phyloP scores from a whole-genome alignment of 345 rosid species.

The Cochlearia excelsa region DNA sequence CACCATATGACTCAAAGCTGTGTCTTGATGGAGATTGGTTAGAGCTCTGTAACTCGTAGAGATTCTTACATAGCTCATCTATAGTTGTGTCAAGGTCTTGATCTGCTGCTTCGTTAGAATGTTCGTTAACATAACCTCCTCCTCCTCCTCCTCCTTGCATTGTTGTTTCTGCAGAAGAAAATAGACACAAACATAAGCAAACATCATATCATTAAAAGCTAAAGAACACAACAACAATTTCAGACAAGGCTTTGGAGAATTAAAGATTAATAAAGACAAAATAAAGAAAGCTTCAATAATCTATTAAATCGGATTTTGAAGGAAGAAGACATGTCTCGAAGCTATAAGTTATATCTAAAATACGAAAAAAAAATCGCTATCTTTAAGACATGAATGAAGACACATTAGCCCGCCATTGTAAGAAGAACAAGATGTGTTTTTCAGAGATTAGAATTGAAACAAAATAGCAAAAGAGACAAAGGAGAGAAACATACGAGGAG shows the following conservation, averaged over 20 bases:
- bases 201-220: conserved; percentile 16
- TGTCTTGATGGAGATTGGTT: conserved; percentile 75
- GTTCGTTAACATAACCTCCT: conserved; percentile 16
- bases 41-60: conserved; percentile 85
- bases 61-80: conserved; percentile 79
- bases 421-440: conserved; percentile 3
- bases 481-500: conserved; percentile 8
- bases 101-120: conserved; percentile 8
- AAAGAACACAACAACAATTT: conserved; percentile 3
- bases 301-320: neutral
- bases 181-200: neutral
- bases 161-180: conserved; percentile 5
- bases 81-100: conserved; percentile 49
- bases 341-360: neutral
- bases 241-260: neutral
- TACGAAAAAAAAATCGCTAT: neutral
- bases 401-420: conserved; percentile 13
- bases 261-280: neutral
- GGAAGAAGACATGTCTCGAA: neutral
- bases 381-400: conserved; percentile 2
- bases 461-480: neutral
- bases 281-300: neutral
- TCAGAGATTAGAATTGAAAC: conserved; percentile 1
- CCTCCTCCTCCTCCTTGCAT: neutral
- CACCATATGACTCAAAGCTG: conserved; percentile 71